Conservation (phyloP, 768 basidiomycete genomes). For the Serpula lacrymans region DNA sequence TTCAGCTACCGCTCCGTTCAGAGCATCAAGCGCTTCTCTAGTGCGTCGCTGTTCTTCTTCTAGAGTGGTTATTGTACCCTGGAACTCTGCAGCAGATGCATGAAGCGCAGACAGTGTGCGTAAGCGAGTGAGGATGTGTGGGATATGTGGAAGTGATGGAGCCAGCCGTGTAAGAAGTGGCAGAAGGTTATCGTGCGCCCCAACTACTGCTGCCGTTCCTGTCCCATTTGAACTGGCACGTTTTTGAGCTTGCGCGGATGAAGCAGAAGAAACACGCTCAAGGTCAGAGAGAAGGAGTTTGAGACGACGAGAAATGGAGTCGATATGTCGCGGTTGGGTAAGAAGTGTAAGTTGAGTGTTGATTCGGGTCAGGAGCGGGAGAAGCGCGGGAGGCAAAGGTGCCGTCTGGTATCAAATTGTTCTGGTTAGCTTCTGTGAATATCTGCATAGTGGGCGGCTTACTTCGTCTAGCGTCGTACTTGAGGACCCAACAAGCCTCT, state of each 20-base stretch:
- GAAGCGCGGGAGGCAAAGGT: slow-evolving; percentile 74
- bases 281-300: slow-evolving; percentile 92
- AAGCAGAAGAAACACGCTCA: slow-evolving; percentile 67
- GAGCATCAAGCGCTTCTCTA: slow-evolving; percentile 60
- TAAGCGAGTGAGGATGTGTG: slow-evolving; percentile 86
- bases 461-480: slow-evolving; percentile 82
- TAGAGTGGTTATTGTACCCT: slow-evolving; percentile 57
- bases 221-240: slow-evolving; percentile 11
- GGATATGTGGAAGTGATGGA: slow-evolving; percentile 75
- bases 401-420: slow-evolving; percentile 46
- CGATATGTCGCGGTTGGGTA: slow-evolving; percentile 93
- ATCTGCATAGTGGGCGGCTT: slow-evolving; percentile 12
- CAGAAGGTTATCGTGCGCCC: slow-evolving; percentile 57
- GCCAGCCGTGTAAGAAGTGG: slow-evolving; percentile 68
- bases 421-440: not conserved
- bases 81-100: slow-evolving; percentile 75
- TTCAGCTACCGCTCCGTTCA: slow-evolving; percentile 62
- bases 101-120: slow-evolving; percentile 83
- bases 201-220: slow-evolving; percentile 12
- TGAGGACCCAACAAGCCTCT: slow-evolving; percentile 80
- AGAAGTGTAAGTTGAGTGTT: slow-evolving; percentile 84
- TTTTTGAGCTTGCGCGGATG: slow-evolving; percentile 33
- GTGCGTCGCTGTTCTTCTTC: slow-evolving; percentile 72
- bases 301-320: slow-evolving; percentile 89
- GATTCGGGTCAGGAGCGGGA: slow-evolving; percentile 77